These are phyloP conservation scores for Pezicula neosporulosa DNA, from an alignment of 2,329 filamentous ascomycete species.

Conservation along the genomic window DNA sequence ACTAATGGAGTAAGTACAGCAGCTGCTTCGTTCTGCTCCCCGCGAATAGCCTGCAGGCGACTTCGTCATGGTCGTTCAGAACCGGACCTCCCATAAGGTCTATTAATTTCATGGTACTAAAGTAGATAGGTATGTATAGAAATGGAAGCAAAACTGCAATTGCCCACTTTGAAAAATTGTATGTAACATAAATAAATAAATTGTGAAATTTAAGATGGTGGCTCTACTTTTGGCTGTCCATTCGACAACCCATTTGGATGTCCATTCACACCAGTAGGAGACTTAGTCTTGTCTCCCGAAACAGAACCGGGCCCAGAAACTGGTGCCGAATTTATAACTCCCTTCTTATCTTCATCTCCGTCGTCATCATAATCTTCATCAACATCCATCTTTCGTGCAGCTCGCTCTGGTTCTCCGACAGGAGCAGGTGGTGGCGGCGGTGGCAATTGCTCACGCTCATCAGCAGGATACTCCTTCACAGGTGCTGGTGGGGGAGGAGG, in stretches of 20 bases:
- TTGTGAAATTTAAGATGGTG: conserved; percentile 8
- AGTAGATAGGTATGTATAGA: neutral
- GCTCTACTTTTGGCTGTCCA: conserved; percentile 26
- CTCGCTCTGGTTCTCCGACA: conserved; percentile 71
- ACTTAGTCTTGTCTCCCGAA: conserved; percentile 46
- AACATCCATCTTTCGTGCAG: conserved; percentile 92
- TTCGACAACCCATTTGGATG: conserved; percentile 28
- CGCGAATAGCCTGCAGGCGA: too few relatives aligned
- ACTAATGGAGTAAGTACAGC: too few relatives aligned
- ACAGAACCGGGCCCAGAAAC: conserved; percentile 39
- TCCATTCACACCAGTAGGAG: conserved; percentile 37
- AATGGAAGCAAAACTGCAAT: neutral
- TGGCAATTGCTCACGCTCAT: conserved; percentile 43
- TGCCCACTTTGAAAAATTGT: too few relatives aligned
- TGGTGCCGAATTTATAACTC: conserved; percentile 41
- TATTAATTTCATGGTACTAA: too few relatives aligned
- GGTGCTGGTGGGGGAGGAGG: conserved; percentile 34
- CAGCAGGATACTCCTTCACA: conserved; percentile 48
- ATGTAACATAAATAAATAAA: conserved; percentile 1
- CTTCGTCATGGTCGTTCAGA: too few relatives aligned
- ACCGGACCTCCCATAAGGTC: too few relatives aligned
- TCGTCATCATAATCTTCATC: conserved; percentile 98
- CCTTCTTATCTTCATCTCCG: conserved; percentile 77
- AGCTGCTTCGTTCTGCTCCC: too few relatives aligned
- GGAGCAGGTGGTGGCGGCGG: conserved; percentile 43